A percentile compares a stretch with the other conserved stretches of the same genome.
phyloP scores from a whole-genome alignment of 371 early-diverging fungal genomes.

The Mucor piriformis region DNA sequence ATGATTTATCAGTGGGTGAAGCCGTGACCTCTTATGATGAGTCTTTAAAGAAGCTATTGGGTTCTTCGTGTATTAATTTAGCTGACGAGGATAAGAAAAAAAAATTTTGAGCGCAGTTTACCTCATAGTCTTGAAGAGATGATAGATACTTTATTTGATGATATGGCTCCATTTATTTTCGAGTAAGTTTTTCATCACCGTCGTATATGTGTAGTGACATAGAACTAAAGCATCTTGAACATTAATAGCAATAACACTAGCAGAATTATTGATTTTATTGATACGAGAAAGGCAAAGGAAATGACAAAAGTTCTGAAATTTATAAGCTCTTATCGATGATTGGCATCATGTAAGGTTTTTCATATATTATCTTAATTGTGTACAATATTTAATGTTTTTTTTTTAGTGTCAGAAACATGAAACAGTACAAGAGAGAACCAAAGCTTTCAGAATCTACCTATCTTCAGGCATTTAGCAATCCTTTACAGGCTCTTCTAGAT shows the following conservation, averaged over 20 bases:
- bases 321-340: background rate
- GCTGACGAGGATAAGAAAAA: background rate
- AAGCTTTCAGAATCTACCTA: slow-evolving; percentile 7
- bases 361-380: background rate
- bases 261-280: background rate
- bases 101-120: background rate
- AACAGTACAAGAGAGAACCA: slow-evolving; percentile 13
- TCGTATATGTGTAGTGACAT: background rate
- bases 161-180: background rate
- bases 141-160: background rate
- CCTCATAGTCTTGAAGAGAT: background rate
- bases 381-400: background rate
- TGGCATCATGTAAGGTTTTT: background rate
- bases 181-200: background rate
- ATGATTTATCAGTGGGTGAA: no score
- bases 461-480: slow-evolving; percentile 7
- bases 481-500: slow-evolving; percentile 17
- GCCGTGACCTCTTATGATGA: background rate
- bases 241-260: background rate
- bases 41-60: background rate
- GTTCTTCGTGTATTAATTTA: background rate
- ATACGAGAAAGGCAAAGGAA: no score
- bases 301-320: background rate
- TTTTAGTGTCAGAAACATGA: slow-evolving; percentile 12
- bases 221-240: background rate